Percentiles rank a stretch among this genome's conserved stretches.
Conservation (phyloP, 1,284 basidiomycete genomes). For the Apiotrichum montevideense region DNA sequence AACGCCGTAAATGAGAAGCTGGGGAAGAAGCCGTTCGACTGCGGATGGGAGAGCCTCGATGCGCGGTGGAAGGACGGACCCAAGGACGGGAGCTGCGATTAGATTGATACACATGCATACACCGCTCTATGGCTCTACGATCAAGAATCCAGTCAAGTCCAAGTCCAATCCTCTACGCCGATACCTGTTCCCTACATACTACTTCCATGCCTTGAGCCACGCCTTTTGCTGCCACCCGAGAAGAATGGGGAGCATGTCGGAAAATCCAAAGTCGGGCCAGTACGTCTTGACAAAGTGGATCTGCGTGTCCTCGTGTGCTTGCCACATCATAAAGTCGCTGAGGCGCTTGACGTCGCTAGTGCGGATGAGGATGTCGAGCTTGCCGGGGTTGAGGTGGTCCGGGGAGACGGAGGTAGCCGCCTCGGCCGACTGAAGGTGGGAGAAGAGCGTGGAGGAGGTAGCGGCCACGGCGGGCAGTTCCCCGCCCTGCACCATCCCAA, state of each 20-base stretch:
- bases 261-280: slow-evolving; percentile 92
- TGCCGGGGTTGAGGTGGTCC: slow-evolving; percentile 10
- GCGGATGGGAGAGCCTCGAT: slow-evolving; percentile 59
- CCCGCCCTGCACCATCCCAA: slow-evolving; percentile 52
- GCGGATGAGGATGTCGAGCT: slow-evolving; percentile 79
- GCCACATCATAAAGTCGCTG: slow-evolving; percentile 92
- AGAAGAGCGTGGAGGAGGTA: slow-evolving; percentile 9
- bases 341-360: slow-evolving; percentile 87
- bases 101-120: slow-evolving; percentile 6
- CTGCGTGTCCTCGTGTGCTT: slow-evolving; percentile 67
- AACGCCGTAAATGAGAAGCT: slow-evolving; percentile 82
- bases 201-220: slow-evolving; percentile 37
- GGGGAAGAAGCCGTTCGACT: slow-evolving; percentile 76
- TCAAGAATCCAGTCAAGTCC: too few relatives aligned
- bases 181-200: too few relatives aligned
- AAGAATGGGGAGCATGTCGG: slow-evolving; percentile 77
- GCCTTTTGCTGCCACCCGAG: slow-evolving; percentile 74
- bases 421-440: slow-evolving; percentile 9
- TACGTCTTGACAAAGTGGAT: slow-evolving; percentile 85
- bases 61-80: slow-evolving; percentile 90
- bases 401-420: slow-evolving; percentile 7
- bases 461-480: slow-evolving; percentile 4
- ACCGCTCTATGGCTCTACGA: slow-evolving; percentile 1
- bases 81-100: slow-evolving; percentile 78
- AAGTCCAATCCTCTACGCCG: too few relatives aligned